Evolutionary conservation across 2,329 filamentous ascomycete species (phyloP), one percentile per base, ranked within the genome.

Genomic region (Epichloe gansuensis): DNA sequence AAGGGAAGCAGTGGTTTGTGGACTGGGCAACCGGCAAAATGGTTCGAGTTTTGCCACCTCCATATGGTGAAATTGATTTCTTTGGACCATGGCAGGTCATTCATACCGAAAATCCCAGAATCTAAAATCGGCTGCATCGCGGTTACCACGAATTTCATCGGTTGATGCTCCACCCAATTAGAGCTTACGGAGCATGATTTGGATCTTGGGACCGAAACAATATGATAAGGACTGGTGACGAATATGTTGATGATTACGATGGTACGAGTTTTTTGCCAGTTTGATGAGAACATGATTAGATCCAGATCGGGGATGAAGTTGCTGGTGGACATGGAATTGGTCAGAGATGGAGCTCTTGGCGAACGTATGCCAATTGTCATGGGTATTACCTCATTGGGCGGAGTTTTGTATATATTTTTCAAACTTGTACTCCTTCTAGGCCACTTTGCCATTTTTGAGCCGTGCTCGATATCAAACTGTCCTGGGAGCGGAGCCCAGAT

Each of bases 1-100:
- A 75, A 55, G 78, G 77, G 42, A 78, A 76, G 61, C 71, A 76
- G 59, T 81, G 77, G 76, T 72, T 73, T 54, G 75, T 81, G 43
- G 77, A 81, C 66, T 81, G 78, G 78, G 64, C 65, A 13, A 80
- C 76, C 15, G 78, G 78, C 39, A 71, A 71, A 51, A 75, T 78
- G 71, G 69, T 73, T 31, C 68, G 74, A 15, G 75, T 78, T 21
- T 66, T 74, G 17, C 77, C 77, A 11, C 77, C 77, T 2, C 69
- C 68, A 5, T 81, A 80, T 58, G 74, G 74, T 41, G 75, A 78
- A 59, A 66, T 71, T 46, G 71, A 76, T 51, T 66, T 70, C 54
- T 71, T 71, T 53, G 73, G 72, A 1, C 69, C 75, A 35, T 77
- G 73, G 73, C 73, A 76, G 60, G 64, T 71, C 42, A 68, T 76